Conservation (phyloP, 805 yeast species). For the Monosporozyma aerobia region DNA sequence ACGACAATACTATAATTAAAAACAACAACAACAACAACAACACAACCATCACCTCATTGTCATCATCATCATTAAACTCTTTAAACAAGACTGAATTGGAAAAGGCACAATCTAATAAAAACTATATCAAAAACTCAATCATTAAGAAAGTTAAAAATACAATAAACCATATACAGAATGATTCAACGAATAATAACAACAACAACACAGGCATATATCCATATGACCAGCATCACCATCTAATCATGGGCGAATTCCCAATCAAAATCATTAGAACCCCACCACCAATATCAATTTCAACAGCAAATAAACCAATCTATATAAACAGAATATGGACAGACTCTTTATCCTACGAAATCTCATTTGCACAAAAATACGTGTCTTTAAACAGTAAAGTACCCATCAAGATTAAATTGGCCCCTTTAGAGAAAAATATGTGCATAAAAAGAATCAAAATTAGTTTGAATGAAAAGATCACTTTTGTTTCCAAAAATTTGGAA, state of each 20-base stretch:
- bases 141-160: constrained; percentile 23
- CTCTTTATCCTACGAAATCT: constrained; percentile 57
- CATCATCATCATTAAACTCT: constrained; percentile 1
- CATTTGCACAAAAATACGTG: constrained; percentile 63
- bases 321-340: constrained; percentile 73
- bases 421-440: constrained; percentile 52
- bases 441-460: constrained; percentile 60
- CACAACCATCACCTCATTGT: not conserved
- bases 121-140: constrained; percentile 9
- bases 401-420: constrained; percentile 57
- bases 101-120: constrained; percentile 7
- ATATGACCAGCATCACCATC: not conserved
- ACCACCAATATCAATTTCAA: constrained; percentile 32
- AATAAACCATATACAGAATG: constrained; percentile 8
- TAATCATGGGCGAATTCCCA: constrained; percentile 24
- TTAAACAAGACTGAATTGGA: constrained; percentile 10
- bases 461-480: constrained; percentile 57
- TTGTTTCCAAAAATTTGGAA: constrained; percentile 47
- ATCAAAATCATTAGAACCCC: constrained; percentile 35
- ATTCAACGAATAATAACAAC: constrained; percentile 2
- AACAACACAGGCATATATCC: too few relatives aligned
- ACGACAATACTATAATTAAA: not conserved
- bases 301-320: constrained; percentile 61
- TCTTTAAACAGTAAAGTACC: constrained; percentile 52
- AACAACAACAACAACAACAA: not conserved